phyloP scores from a whole-genome alignment of 768 basidiomycete species.

The Calocera cornea region DNA sequence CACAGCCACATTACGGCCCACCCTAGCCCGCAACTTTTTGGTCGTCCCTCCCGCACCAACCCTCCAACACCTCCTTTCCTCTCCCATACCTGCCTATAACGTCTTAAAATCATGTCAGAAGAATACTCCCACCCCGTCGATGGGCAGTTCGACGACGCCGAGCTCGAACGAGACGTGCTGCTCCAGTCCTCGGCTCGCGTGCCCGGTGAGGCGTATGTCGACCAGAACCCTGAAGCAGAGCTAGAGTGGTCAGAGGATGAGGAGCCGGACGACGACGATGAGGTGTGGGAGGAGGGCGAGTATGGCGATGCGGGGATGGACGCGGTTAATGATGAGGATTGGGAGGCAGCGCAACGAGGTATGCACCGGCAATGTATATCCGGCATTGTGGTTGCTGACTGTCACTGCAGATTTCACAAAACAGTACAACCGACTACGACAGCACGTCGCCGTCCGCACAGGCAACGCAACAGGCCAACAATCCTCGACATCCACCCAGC shows the following conservation, averaged over 20 bases:
- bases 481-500: slow-evolving; percentile 24
- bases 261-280: slow-evolving; percentile 19
- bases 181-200: neutral
- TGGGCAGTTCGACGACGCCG: neutral
- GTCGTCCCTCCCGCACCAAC: neutral
- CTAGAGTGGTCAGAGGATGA: neutral
- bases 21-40: neutral
- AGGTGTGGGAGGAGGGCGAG: slow-evolving; percentile 32
- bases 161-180: neutral
- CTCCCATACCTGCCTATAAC: neutral
- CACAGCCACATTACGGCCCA: neutral
- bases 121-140: neutral
- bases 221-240: neutral
- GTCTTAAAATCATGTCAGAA: neutral
- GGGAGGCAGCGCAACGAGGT: slow-evolving; percentile 79
- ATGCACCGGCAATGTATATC: slow-evolving; percentile 16
- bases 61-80: neutral
- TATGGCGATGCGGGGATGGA: slow-evolving; percentile 3
- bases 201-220: neutral
- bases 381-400: neutral
- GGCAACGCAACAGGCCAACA: slow-evolving; percentile 35
- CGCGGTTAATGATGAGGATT: slow-evolving; percentile 74
- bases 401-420: slow-evolving; percentile 78
- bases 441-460: slow-evolving; percentile 73
- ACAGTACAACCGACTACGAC: slow-evolving; percentile 87